Percentiles rank a stretch among this genome's conserved stretches.
Conservation (phyloP, 2,329 filamentous ascomycete genomes). For the Aspergillus sp. region DNA sequence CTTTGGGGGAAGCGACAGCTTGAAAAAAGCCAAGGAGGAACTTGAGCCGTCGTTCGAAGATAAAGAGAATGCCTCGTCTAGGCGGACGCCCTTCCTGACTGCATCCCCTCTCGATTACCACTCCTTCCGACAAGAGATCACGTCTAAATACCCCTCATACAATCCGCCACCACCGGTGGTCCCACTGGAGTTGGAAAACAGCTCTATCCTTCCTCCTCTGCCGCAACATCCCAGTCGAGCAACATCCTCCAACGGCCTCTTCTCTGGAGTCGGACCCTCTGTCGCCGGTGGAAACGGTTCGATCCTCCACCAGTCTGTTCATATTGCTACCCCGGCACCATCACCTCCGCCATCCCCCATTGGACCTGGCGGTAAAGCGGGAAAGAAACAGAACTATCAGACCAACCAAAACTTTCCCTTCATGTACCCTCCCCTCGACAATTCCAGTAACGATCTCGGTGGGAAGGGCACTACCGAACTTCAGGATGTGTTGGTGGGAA, state of each 20-base stretch:
- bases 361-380: slow-evolving; percentile 79
- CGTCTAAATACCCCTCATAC: slow-evolving; percentile 96
- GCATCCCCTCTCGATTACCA: slow-evolving; percentile 96
- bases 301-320: slow-evolving; percentile 91
- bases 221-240: slow-evolving; percentile 69
- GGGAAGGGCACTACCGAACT: slow-evolving; percentile 81
- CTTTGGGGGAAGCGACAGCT: slow-evolving; percentile 75
- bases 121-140: slow-evolving; percentile 92
- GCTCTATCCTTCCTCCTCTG: slow-evolving; percentile 82
- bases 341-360: slow-evolving; percentile 92
- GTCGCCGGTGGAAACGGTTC: slow-evolving; percentile 54
- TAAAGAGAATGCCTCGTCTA: slow-evolving; percentile 42
- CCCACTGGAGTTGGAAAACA: slow-evolving; percentile 85
- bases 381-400: slow-evolving; percentile 99
- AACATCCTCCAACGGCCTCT: slow-evolving; percentile 61
- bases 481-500: slow-evolving; percentile 76
- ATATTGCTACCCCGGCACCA: slow-evolving; percentile 96
- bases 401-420: slow-evolving; percentile 99
- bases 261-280: slow-evolving; percentile 54
- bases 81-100: slow-evolving; percentile 76
- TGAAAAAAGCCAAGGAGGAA: slow-evolving; percentile 70
- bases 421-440: slow-evolving; percentile 90
- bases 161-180: slow-evolving; percentile 81
- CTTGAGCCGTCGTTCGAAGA: slow-evolving; percentile 58
- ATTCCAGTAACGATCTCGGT: slow-evolving; percentile 82